Conservation (phyloP, 805 yeast species). For the Ogataea pilisensis region DNA sequence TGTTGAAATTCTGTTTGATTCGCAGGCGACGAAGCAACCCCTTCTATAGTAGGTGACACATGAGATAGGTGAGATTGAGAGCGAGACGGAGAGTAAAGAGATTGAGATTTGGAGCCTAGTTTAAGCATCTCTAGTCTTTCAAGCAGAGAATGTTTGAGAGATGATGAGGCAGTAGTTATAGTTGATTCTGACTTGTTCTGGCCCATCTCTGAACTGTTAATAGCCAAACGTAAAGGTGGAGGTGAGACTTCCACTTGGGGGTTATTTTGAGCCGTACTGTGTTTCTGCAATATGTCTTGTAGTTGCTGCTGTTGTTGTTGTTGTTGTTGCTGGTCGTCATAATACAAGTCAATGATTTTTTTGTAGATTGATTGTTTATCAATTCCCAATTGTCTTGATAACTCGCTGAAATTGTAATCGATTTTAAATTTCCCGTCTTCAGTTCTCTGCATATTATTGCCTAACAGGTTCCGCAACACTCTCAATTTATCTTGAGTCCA, state of each 20-base stretch:
- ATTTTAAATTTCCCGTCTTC: conserved; percentile 16
- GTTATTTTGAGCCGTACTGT: too few relatives aligned
- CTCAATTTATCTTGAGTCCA: conserved; percentile 19
- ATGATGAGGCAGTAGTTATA: conserved; percentile 3
- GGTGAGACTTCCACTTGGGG: too few relatives aligned
- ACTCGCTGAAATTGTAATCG: conserved; percentile 18
- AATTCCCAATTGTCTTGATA: conserved; percentile 11
- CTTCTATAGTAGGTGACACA: background rate
- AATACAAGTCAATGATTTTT: conserved; percentile 24
- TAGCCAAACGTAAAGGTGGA: too few relatives aligned
- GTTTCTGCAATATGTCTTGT: background rate
- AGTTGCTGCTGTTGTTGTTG: background rate
- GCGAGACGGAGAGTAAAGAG: too few relatives aligned
- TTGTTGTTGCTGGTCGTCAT: conserved; percentile 1
- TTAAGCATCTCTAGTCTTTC: conserved; percentile 15
- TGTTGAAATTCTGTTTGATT: too few relatives aligned
- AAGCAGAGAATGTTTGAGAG: conserved; percentile 9
- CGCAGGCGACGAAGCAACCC: too few relatives aligned
- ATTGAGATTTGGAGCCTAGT: conserved; percentile 7
- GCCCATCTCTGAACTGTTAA: background rate
- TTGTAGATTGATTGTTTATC: conserved; percentile 14
- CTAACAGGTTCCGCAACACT: conserved; percentile 11
- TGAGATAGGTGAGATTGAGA: background rate
- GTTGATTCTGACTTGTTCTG: conserved; percentile 5
- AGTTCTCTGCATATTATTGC: conserved; percentile 5